phyloP scores from a whole-genome alignment of 2,329 filamentous ascomycete species.

The Diatrype stigma region DNA sequence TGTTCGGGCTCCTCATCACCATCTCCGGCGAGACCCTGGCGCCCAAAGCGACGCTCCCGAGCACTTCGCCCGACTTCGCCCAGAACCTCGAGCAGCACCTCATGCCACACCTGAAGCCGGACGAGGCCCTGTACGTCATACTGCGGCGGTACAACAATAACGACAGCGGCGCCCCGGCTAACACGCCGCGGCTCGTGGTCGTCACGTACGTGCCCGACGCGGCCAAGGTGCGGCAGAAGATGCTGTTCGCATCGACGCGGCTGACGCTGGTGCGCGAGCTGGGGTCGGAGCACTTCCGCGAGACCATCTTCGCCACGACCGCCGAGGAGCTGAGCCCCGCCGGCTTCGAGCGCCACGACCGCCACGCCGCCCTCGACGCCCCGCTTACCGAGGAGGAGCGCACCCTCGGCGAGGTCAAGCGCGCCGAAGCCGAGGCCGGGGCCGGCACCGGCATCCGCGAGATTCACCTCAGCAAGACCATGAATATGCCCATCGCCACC shows the following conservation, averaged over 20 bases:
- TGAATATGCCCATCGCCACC: slow-evolving; percentile 56
- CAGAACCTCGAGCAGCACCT: slow-evolving; percentile 58
- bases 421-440: slow-evolving; percentile 71
- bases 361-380: slow-evolving; percentile 59
- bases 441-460: slow-evolving; percentile 59
- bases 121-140: slow-evolving; percentile 69
- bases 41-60: slow-evolving; percentile 53
- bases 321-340: slow-evolving; percentile 63
- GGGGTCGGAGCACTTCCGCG: slow-evolving; percentile 72
- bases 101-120: slow-evolving; percentile 58
- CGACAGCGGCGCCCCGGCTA: slow-evolving; percentile 3
- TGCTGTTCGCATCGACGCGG: slow-evolving; percentile 76
- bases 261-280: slow-evolving; percentile 73
- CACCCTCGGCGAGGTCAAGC: slow-evolving; percentile 66
- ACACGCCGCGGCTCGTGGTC: slow-evolving; percentile 56
- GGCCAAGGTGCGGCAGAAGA: slow-evolving; percentile 79
- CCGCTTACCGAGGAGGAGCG: slow-evolving; percentile 78
- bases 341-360: slow-evolving; percentile 71
- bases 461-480: slow-evolving; percentile 54
- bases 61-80: slow-evolving; percentile 53
- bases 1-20: slow-evolving; percentile 67
- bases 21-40: slow-evolving; percentile 67
- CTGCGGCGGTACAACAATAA: slow-evolving; percentile 59
- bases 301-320: slow-evolving; percentile 69
- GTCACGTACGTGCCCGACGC: slow-evolving; percentile 76